Conservation (phyloP, 2,329 filamentous ascomycete genomes). For the Plectosphaerella cucumerina region DNA sequence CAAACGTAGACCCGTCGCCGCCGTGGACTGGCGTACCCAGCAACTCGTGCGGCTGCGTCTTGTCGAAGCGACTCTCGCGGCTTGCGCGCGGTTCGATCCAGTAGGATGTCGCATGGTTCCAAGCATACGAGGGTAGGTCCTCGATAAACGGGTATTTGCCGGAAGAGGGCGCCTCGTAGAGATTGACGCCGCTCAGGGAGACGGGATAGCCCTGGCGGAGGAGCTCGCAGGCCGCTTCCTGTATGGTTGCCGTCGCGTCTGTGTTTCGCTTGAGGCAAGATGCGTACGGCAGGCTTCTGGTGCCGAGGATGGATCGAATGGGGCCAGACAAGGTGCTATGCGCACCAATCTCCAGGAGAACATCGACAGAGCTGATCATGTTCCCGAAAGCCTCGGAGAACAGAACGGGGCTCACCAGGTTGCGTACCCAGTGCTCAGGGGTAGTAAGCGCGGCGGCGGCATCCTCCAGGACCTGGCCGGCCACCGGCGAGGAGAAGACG, state of each 20-base stretch:
- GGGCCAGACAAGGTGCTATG: slow-evolving; percentile 46
- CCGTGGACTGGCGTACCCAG: slow-evolving; percentile 40
- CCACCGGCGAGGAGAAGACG: slow-evolving; percentile 7
- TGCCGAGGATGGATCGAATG: slow-evolving; percentile 46
- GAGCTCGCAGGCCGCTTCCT: slow-evolving; percentile 39
- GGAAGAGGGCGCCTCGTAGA: slow-evolving; percentile 14
- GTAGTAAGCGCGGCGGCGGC: slow-evolving; percentile 17
- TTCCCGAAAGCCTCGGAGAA: slow-evolving; percentile 39
- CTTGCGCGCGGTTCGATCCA: slow-evolving; percentile 44
- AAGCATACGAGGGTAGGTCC: slow-evolving; percentile 45
- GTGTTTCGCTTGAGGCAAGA: slow-evolving; percentile 48
- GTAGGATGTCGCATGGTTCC: slow-evolving; percentile 40
- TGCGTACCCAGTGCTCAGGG: slow-evolving; percentile 40
- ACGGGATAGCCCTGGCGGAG: slow-evolving; percentile 45
- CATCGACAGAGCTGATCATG: slow-evolving; percentile 19
- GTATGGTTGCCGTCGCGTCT: slow-evolving; percentile 38
- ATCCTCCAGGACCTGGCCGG: background rate
- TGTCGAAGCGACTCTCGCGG: slow-evolving; percentile 34
- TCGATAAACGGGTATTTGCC: background rate
- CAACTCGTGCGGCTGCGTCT: slow-evolving; percentile 37
- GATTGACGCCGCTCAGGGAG: slow-evolving; percentile 15
- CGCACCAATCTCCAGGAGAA: slow-evolving; percentile 45
- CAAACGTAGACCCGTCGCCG: slow-evolving; percentile 39
- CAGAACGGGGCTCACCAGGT: slow-evolving; percentile 33
- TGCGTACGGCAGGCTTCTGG: slow-evolving; percentile 36